Evolutionary conservation across 176 grass and related monocot genomes (phyloP).

Genomic region (Ensete glaucum): DNA sequence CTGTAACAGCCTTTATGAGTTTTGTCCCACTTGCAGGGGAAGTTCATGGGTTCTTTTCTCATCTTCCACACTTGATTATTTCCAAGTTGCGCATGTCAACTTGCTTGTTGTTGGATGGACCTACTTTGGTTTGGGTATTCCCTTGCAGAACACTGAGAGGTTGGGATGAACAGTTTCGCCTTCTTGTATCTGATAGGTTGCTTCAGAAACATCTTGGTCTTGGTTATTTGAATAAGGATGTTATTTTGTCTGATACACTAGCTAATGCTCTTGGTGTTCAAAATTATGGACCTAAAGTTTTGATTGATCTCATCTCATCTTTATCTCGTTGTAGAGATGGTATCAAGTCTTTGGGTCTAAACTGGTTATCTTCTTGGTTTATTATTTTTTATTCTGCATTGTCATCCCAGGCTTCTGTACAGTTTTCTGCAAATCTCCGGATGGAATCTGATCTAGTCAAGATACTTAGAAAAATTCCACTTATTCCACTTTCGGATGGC

Average conservation of each 20-base stretch:
- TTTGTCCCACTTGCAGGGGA: slow-evolving; percentile 93
- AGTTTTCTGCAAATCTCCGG: slow-evolving; percentile 23
- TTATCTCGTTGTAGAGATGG: slow-evolving; percentile 46
- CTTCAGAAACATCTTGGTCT: slow-evolving; percentile 73
- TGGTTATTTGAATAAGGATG: slow-evolving; percentile 76
- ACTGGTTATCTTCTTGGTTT: slow-evolving; percentile 91
- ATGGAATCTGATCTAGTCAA: slow-evolving; percentile 55
- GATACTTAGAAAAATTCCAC: slow-evolving; percentile 58
- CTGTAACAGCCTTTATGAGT: slow-evolving; percentile 73
- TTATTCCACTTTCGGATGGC: slow-evolving; percentile 84
- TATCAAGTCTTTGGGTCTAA: slow-evolving; percentile 60
- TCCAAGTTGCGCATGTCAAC: slow-evolving; percentile 59
- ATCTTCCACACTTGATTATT: slow-evolving; percentile 78
- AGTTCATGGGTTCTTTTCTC: slow-evolving; percentile 88
- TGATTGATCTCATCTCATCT: slow-evolving; percentile 61
- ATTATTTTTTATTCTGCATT: slow-evolving; percentile 47
- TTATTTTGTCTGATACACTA: slow-evolving; percentile 70
- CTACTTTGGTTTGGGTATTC: slow-evolving; percentile 46
- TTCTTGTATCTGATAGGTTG: slow-evolving; percentile 57
- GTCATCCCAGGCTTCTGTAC: slow-evolving; percentile 39
- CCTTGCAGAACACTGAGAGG: slow-evolving; percentile 71
- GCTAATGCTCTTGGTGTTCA: slow-evolving; percentile 66
- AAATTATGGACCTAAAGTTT: slow-evolving; percentile 68
- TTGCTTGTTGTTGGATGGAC: slow-evolving; percentile 87
- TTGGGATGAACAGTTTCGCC: slow-evolving; percentile 63